Conservation (phyloP, 2,329 filamentous ascomycete species). For the Scedosporium boydii region DNA sequence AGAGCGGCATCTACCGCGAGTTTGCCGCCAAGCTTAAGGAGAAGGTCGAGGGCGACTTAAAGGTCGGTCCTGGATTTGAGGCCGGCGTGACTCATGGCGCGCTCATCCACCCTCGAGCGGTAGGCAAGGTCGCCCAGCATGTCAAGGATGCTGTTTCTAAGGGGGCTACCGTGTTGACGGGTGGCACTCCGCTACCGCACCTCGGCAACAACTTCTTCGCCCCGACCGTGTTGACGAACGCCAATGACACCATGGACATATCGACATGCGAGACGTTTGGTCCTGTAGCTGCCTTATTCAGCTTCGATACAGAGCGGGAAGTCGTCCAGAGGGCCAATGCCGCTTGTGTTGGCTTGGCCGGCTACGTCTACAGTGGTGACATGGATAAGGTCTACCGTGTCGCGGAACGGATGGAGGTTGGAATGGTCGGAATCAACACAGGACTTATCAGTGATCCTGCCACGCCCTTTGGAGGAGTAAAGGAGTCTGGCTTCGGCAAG, state of each 20-base stretch:
- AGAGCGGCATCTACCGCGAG: constrained; percentile 47
- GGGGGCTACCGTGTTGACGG: constrained; percentile 47
- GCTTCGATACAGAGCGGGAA: constrained; percentile 61
- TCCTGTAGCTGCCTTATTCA: constrained; percentile 58
- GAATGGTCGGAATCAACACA: constrained; percentile 81
- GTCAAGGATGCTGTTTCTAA: constrained; percentile 54
- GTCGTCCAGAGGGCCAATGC: constrained; percentile 57
- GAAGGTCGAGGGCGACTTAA: constrained; percentile 46
- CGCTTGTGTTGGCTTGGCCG: constrained; percentile 60
- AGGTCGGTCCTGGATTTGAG: constrained; percentile 46
- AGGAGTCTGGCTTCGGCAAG: constrained; percentile 71
- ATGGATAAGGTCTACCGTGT: constrained; percentile 51
- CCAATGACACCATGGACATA: constrained; percentile 57
- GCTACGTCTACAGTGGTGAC: constrained; percentile 62
- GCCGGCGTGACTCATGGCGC: constrained; percentile 49
- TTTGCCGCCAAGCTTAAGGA: constrained; percentile 40
- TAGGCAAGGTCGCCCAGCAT: constrained; percentile 52
- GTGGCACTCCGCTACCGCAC: constrained; percentile 47
- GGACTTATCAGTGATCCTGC: constrained; percentile 53
- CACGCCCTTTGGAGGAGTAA: constrained; percentile 69
- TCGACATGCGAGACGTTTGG: constrained; percentile 64
- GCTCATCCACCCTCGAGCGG: constrained; percentile 55
- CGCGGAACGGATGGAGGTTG: constrained; percentile 67
- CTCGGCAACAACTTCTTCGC: constrained; percentile 60
- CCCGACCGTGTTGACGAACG: constrained; percentile 57